Conservation (phyloP, 352 stramenopile genomes). For the Phytopythium ostracodes region DNA sequence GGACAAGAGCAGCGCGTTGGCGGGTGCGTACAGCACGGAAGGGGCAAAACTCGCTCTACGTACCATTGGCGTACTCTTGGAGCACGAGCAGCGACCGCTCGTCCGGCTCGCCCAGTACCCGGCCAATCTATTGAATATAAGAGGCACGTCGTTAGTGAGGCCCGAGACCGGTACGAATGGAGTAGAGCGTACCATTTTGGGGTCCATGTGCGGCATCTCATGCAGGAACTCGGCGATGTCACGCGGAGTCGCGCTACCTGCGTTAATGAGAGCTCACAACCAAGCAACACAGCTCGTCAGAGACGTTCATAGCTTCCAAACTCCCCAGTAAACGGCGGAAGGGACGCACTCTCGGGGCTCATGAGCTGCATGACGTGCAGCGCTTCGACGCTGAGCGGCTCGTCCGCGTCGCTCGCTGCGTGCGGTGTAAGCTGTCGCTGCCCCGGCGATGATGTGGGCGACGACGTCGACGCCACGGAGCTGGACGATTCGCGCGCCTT, state of each 20-base stretch:
- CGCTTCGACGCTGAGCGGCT: conserved; percentile 14
- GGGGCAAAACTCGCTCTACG: background rate
- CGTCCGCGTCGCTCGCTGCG: background rate
- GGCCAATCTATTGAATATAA: conserved; percentile 31
- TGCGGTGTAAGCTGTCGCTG: conserved; percentile 2
- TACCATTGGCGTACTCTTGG: conserved; percentile 64
- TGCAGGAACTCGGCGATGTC: conserved; percentile 65
- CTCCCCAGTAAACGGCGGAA: background rate
- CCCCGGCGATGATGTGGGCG: conserved; percentile 2
- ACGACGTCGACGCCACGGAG: conserved; percentile 9
- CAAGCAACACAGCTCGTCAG: background rate
- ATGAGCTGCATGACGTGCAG: conserved; percentile 40
- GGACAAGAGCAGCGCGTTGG: background rate
- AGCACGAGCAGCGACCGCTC: conserved; percentile 54
- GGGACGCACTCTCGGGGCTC: conserved; percentile 34
- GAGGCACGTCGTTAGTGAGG: background rate
- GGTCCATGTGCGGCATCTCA: conserved; percentile 59
- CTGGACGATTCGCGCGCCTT: conserved; percentile 6
- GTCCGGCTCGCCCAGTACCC: conserved; percentile 63
- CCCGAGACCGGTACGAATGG: background rate
- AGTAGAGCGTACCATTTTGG: conserved; percentile 45
- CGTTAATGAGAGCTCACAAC: background rate
- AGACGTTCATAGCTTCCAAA: background rate
- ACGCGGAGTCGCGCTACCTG: conserved; percentile 39
- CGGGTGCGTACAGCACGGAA: no score